Evolutionary conservation across 1,284 basidiomycete genomes (phyloP), one percentile per base, ranked within the genome.

Genomic region (Puccinia brachypodii): DNA sequence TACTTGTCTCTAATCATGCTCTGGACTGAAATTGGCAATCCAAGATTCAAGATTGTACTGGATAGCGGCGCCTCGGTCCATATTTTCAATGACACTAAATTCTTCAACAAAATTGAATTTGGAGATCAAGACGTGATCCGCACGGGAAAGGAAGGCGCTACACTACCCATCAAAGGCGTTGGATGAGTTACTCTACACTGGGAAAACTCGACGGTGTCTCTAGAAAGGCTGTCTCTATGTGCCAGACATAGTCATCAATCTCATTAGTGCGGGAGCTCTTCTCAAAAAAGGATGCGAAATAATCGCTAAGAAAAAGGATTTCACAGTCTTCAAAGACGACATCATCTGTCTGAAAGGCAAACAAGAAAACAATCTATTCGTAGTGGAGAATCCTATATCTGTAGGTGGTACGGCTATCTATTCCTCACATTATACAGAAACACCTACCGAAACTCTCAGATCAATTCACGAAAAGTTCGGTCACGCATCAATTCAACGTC

Each of bases 41-140:
- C 19, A 13, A 47, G 25, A 9, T 71, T 7, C 40, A 50, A 44
- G 22, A 47, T 71, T 22, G 25, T 73, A 14, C 50, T 73, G 3
- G 71, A 73, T 19, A 73, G 44, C 47, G 71, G 71, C 38, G 71
- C 71, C 16, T 73, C 71, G 1, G 50, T 14, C 9, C 71, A 73
- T 31, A 73, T 73, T 3, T 73, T 73, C 47, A 73, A 73, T 38
- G 44, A 73, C 44, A 13, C 6, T 1, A 31, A 38, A 14, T 73
- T 73, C 71, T 73, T 73, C 31, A 38, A 68, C 19, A 68, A 28
- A 25, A 36, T 68, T 2, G 38, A 68, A 42, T 22, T 68, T 8
- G 38, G 38, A 22, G 42, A 68, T 22, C 1, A 22, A 6, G 66
- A 68, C 25, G 66, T 68, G 1, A 68, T 68, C 22, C 66, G 66